phyloP scores from a whole-genome alignment of 352 stramenopile genomes.

The Globisporangium paddicum region DNA sequence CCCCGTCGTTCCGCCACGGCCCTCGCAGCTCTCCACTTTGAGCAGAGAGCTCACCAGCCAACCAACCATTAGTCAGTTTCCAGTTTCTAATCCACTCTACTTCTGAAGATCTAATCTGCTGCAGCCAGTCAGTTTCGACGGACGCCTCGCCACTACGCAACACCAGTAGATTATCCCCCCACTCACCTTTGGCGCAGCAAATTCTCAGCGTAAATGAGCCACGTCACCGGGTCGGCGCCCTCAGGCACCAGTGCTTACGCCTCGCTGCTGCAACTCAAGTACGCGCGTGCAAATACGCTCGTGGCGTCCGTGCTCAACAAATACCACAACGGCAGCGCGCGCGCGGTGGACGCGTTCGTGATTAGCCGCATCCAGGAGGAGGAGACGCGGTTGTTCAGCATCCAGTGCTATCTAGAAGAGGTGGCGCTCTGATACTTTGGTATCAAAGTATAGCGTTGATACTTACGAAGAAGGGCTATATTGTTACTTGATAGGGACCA shows the following conservation, averaged over 20 bases:
- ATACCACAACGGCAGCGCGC: conserved; percentile 63
- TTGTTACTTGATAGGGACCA: conserved; percentile 44
- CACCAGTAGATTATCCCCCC: neutral
- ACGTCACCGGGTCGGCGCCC: neutral
- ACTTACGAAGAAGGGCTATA: too few species aligned
- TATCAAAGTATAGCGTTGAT: too few species aligned
- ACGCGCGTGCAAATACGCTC: conserved; percentile 40
- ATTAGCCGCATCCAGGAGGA: conserved; percentile 44
- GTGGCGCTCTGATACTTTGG: too few species aligned
- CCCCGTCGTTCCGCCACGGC: too few species aligned
- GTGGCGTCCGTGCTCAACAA: conserved; percentile 66
- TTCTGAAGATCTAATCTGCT: neutral
- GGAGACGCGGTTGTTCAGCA: conserved; percentile 51
- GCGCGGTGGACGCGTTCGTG: conserved; percentile 65
- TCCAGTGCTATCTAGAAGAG: conserved; percentile 74
- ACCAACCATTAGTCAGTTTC: neutral
- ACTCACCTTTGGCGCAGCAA: neutral
- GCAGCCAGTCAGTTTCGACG: neutral
- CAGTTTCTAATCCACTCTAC: neutral
- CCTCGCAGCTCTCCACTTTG: too few species aligned
- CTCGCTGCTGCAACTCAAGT: conserved; percentile 26
- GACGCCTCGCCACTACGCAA: neutral
- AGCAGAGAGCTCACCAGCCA: neutral
- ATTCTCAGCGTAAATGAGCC: neutral
- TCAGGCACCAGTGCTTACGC: neutral